Base-by-base conservation (phyloP, 2,329 filamentous ascomycete genomes). In the Scortechinia acanthostroma region DNA sequence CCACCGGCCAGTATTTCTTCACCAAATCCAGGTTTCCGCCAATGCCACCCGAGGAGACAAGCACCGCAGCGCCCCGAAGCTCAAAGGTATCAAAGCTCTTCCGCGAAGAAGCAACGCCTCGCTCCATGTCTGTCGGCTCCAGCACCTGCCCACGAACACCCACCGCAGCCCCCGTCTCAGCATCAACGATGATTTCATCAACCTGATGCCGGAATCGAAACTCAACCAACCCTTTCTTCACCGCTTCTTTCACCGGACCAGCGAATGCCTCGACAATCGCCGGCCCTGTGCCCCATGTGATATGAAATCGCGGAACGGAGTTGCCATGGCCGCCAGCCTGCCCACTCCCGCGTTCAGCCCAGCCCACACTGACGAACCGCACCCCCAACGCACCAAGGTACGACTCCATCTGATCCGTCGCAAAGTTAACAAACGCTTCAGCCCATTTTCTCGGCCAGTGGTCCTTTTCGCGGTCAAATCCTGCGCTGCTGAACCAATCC, bases 351-450 rank as follows among this genome's bases (percentile, higher is more conserved):
- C 77, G 64, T 64, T 82, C 77, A 1, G 77, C 78, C 77, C 78
- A 82, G 21, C 73, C 74, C 2, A 81, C 76, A 46, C 70, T 76
- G 43, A 77, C 45, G 49, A 81, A 80, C 0, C 69, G 64, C 16
- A 79, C 52, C 1, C 78, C 78, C 4, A 65, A 61, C 0, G 59
- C 66, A 52, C 73, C 75, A 49, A 81, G 66, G 48, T 82, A 83
- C 20, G 51, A 48, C 60, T 81, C 77, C 68, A 82, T 71, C 51
- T 72, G 74, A 52, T 76, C 73, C 2, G 72, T 59, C 1, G 78
- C 77, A 55, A 83, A 82, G 58, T 80, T 61, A 45, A 82, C 77
- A 58, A 80, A 82, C 0, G 77, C 77, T 55, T 77, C 70, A n/a
- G 78, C 77, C 78, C 78, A 83, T 43, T 66, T 62, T 5, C 71